These are phyloP conservation scores for Pichia sp. DNA, from an alignment of 1,139 yeast species.

Conservation along the genomic window DNA sequence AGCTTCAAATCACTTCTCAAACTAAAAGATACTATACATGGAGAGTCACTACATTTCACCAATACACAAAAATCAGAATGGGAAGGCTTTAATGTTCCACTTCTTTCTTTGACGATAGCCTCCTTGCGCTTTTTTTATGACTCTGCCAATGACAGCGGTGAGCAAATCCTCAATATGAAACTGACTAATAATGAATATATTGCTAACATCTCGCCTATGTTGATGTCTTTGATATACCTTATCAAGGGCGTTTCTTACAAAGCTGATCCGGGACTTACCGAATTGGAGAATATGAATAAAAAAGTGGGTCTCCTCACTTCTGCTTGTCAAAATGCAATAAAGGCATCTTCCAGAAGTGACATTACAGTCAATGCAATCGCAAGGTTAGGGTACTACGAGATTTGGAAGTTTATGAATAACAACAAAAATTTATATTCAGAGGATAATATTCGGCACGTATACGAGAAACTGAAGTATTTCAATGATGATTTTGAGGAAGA, in stretches of 20 bases:
- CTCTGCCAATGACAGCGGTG: too few relatives aligned
- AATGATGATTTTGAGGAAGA: neutral
- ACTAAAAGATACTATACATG: constrained; percentile 12
- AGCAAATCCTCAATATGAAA: too few relatives aligned
- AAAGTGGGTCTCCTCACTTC: constrained; percentile 14
- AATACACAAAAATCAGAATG: too few relatives aligned
- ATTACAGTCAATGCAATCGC: constrained; percentile 9
- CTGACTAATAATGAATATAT: too few relatives aligned
- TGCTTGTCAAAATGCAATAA: constrained; percentile 16
- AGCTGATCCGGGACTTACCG: constrained; percentile 10
- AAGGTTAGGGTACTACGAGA: constrained; percentile 16
- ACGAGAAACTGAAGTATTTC: constrained; percentile 2
- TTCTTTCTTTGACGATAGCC: too few relatives aligned
- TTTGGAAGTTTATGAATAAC: constrained; percentile 13
- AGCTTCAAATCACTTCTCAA: constrained; percentile 13
- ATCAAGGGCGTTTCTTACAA: constrained; percentile 15
- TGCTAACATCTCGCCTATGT: constrained; percentile 16
- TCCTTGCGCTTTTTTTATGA: too few relatives aligned
- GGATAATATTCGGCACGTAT: constrained; percentile 12
- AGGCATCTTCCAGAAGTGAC: constrained; percentile 10
- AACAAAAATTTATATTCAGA: constrained; percentile 15
- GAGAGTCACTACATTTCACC: too few relatives aligned
- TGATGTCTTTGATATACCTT: constrained; percentile 19
- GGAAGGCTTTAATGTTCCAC: too few relatives aligned
- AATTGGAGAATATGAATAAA: constrained; percentile 16